Base-by-base conservation (phyloP, 371 early-diverging fungal genomes). In the Syncephalastrum racemosum region DNA sequence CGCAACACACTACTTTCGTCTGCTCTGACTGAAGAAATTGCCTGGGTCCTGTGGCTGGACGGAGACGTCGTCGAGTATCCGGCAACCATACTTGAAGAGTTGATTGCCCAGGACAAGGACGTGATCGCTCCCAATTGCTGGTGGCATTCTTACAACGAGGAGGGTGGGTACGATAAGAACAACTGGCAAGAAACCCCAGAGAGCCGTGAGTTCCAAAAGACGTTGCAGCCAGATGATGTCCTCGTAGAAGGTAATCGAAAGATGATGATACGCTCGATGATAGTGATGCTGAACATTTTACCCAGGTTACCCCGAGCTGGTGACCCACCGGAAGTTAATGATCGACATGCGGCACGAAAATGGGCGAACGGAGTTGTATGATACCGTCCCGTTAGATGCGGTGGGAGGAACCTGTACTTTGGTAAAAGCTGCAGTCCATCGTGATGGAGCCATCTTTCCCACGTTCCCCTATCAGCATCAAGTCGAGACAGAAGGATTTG, bases 401-500 rank as follows among this genome's bases (percentile, higher is more conserved):
- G 80, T 88, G 2, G 87, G 89, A 16, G 86, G 85, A 22, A 84
- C 89, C 2, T 82, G 82, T 53, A 80, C 84, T 0, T 60, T 83
- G 40, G 82, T 85, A 55, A 80, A 73, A 24, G 86, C 89, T 8
- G 59, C 73, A 22, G 86, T 90, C 4, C 88, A 88, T 59, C 81
- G 87, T 5, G 79, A 81, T 22, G 90, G 89, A 15, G 81, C 84
- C 24, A 76, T 73, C 5, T 89, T 89, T 59, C 90, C 88, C 12
- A 62, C 85, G 0, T 77, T 77, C 49, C 79, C 82, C 23, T 75
- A 82, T 40, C 77, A 83, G 40, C 88, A 89, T 63, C 80, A 83
- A 56, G 82, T 89, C 3, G 90, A 90, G 64, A 90, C 90, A 8
- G 91, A 89, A 70, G 91, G 91, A 1, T 76, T 90, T 66, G 89